Conservation (phyloP, 2,329 filamentous ascomycete genomes). For the Diaporthe helianthi region DNA sequence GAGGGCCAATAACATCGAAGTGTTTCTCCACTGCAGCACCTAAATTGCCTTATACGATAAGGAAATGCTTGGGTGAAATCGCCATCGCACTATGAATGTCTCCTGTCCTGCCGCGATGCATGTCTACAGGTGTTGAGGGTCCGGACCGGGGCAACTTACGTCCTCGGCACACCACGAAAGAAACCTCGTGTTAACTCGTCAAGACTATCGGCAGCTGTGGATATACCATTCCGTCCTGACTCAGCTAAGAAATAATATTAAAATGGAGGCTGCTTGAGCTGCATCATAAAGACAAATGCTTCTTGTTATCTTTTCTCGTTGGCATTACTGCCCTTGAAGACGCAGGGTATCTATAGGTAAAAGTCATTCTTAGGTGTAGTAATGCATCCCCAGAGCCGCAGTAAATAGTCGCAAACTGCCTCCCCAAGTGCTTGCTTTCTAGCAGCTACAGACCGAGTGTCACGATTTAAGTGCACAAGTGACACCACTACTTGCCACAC, state of each 20-base stretch:
- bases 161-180: not conserved
- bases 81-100: no score
- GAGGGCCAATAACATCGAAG: no score
- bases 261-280: not conserved
- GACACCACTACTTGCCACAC: no score
- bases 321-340: not conserved
- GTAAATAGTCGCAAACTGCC: not conserved
- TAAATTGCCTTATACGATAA: not conserved
- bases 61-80: not conserved
- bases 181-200: not conserved
- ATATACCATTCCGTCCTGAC: not conserved
- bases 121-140: no score
- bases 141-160: no score
- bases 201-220: not conserved
- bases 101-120: not conserved
- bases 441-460: not conserved
- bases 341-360: conserved; percentile 2
- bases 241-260: not conserved
- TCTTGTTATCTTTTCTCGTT: not conserved
- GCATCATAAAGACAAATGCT: not conserved
- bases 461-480: no score
- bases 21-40: no score
- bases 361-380: not conserved
- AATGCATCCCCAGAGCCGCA: not conserved
- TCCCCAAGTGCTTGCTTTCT: not conserved